Evolutionary conservation across 2,329 filamentous ascomycete species (phyloP).

Genomic region (Podosphaera aphanis): DNA sequence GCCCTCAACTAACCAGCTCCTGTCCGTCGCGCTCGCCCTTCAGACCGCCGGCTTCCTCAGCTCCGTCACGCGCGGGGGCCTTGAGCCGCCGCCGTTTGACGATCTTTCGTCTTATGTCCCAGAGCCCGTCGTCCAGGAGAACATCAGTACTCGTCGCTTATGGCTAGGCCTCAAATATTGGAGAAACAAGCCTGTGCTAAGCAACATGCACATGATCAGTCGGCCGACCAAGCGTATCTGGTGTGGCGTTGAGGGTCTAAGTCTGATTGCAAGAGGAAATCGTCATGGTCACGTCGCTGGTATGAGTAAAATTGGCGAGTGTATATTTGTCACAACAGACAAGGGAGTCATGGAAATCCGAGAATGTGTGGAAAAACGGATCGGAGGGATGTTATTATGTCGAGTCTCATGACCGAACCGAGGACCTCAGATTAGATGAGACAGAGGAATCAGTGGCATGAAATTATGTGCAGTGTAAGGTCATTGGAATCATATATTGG

Average conservation of each 20-base stretch:
- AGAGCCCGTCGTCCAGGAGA: constrained; percentile 30
- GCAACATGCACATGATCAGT: constrained; percentile 36
- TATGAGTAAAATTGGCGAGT: constrained; percentile 41
- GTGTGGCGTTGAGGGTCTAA: constrained; percentile 33
- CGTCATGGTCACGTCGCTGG: constrained; percentile 36
- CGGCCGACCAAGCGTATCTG: constrained; percentile 46
- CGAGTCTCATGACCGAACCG: constrained; percentile 21
- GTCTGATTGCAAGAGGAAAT: constrained; percentile 32
- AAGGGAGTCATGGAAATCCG: constrained; percentile 42
- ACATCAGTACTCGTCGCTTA: constrained; percentile 36
- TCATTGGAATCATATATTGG: neutral
- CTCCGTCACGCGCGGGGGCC: constrained; percentile 39
- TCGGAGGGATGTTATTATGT: constrained; percentile 44
- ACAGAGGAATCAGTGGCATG: neutral
- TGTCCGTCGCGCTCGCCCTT: constrained; percentile 38
- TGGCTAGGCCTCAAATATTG: constrained; percentile 57
- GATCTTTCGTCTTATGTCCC: constrained; percentile 22
- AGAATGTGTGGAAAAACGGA: constrained; percentile 45
- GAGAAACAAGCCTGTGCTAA: constrained; percentile 45
- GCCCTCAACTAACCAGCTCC: constrained; percentile 41
- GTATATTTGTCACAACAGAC: constrained; percentile 44
- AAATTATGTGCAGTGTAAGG: neutral
- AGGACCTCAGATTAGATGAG: neutral
- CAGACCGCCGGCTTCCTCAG: constrained; percentile 46
- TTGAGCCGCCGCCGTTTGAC: constrained; percentile 28